phyloP scores from a whole-genome alignment of 2,329 filamentous ascomycete species.

The Waltergamsia citrina region DNA sequence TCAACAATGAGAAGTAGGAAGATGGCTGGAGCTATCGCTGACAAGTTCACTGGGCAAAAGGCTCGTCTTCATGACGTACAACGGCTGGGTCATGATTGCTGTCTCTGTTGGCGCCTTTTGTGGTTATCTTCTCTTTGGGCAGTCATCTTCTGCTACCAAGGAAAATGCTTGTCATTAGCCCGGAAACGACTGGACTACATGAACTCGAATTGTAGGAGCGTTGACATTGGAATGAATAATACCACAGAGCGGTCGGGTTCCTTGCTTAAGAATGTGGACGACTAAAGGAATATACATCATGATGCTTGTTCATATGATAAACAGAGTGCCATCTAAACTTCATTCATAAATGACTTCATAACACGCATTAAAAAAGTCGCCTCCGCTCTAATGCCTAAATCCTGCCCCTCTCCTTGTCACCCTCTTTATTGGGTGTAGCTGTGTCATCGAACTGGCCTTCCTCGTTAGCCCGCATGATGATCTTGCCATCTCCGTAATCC shows the following conservation, averaged over 20 bases:
- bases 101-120: conserved; percentile 83
- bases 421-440: conserved; percentile 15
- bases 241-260: too few species aligned
- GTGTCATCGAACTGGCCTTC: conserved; percentile 37
- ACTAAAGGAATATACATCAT: too few species aligned
- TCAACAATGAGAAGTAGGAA: not conserved
- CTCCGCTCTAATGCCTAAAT: conserved; percentile 7
- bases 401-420: conserved; percentile 13
- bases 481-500: conserved; percentile 40
- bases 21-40: not conserved
- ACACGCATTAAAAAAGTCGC: too few species aligned
- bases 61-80: conserved; percentile 99
- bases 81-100: conserved; percentile 92
- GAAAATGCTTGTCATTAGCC: conserved; percentile 92
- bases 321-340: too few species aligned
- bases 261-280: too few species aligned
- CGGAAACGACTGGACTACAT: conserved; percentile 13
- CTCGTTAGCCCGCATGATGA: conserved; percentile 35
- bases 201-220: not conserved
- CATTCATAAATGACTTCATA: too few species aligned
- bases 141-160: conserved; percentile 62
- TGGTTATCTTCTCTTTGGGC: conserved; percentile 77
- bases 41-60: conserved; percentile 33
- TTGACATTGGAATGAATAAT: too few species aligned
- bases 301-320: too few species aligned